Conservation (phyloP, 2,329 filamentous ascomycete species). For the Ophiostoma pallidulum region DNA sequence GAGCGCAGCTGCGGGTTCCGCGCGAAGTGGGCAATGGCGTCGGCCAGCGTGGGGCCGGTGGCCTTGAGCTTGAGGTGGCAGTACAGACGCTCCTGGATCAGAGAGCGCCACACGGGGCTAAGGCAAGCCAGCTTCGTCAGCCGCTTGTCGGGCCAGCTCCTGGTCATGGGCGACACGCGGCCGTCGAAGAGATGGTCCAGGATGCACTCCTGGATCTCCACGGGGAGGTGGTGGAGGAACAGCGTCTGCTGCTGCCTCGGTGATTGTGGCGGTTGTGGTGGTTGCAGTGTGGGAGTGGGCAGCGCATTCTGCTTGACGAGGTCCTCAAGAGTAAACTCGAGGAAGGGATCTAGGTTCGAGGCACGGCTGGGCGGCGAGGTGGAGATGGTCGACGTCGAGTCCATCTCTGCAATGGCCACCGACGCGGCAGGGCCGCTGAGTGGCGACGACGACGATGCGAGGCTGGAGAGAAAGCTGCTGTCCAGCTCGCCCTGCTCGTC, state of each 20-base stretch:
- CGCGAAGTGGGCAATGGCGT: conserved; percentile 52
- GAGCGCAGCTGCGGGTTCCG: conserved; percentile 47
- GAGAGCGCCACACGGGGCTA: conserved; percentile 50
- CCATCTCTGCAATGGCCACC: conserved; percentile 4
- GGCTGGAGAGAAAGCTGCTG: background rate
- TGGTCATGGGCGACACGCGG: conserved; percentile 50
- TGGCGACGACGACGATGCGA: background rate
- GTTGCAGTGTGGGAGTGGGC: too few relatives aligned
- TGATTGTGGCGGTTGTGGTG: conserved; percentile 15
- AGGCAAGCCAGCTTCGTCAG: conserved; percentile 58
- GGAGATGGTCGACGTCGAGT: conserved; percentile 12
- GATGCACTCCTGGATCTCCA: conserved; percentile 63
- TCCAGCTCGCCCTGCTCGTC: too few relatives aligned
- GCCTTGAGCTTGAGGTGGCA: conserved; percentile 69
- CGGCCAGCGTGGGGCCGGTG: conserved; percentile 51
- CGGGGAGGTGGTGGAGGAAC: conserved; percentile 47
- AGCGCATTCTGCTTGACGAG: background rate
- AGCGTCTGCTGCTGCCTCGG: conserved; percentile 16
- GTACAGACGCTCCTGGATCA: conserved; percentile 65
- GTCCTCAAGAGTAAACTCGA: background rate
- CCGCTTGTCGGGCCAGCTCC: conserved; percentile 49
- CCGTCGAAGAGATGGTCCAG: conserved; percentile 64
- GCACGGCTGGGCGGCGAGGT: background rate
- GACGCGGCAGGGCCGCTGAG: background rate
- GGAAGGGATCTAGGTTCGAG: background rate